Evolutionary conservation across 1,284 basidiomycete genomes (phyloP).

Genomic region (Tylopilus sp.): DNA sequence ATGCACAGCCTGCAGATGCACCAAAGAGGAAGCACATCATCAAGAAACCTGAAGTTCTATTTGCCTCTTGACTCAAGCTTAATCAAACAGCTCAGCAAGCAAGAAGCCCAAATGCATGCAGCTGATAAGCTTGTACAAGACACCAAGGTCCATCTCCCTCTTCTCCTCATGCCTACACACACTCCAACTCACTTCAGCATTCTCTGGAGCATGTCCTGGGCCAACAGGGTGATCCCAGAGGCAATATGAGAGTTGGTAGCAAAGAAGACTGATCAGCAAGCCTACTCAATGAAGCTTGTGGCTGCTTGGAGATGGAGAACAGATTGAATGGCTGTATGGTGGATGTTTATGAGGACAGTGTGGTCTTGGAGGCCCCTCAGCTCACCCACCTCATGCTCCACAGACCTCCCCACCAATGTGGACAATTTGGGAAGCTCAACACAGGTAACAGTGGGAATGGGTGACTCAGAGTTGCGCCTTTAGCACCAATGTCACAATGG

Average conservation of each 20-base stretch:
- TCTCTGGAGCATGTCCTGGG: too few species aligned
- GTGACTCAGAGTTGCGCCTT: slow-evolving; percentile 21
- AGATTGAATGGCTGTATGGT: too few species aligned
- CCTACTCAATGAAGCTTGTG: too few species aligned
- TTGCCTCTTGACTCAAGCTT: slow-evolving; percentile 67
- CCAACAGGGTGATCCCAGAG: too few species aligned
- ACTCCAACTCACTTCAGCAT: neutral
- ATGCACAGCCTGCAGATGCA: slow-evolving; percentile 51
- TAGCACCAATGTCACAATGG: slow-evolving; percentile 60
- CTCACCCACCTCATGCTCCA: too few species aligned
- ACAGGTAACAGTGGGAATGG: slow-evolving; percentile 24
- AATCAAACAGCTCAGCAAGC: slow-evolving; percentile 74
- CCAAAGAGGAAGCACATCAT: slow-evolving; percentile 85
- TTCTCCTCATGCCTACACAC: neutral
- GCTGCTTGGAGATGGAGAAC: too few species aligned
- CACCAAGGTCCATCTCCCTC: slow-evolving; percentile 73
- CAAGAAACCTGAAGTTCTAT: slow-evolving; percentile 80
- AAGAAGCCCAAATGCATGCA: slow-evolving; percentile 86
- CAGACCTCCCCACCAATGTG: slow-evolving; percentile 40
- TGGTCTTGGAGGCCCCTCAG: too few species aligned
- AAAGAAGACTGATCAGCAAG: too few species aligned
- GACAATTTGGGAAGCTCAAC: slow-evolving; percentile 38
- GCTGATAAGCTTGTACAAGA: slow-evolving; percentile 93
- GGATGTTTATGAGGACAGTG: too few species aligned
- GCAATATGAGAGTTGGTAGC: too few species aligned